Evolutionary conservation across 2,329 filamentous ascomycete species (phyloP), one percentile per base, ranked within the genome.

Genomic region (Fusarium sp.): DNA sequence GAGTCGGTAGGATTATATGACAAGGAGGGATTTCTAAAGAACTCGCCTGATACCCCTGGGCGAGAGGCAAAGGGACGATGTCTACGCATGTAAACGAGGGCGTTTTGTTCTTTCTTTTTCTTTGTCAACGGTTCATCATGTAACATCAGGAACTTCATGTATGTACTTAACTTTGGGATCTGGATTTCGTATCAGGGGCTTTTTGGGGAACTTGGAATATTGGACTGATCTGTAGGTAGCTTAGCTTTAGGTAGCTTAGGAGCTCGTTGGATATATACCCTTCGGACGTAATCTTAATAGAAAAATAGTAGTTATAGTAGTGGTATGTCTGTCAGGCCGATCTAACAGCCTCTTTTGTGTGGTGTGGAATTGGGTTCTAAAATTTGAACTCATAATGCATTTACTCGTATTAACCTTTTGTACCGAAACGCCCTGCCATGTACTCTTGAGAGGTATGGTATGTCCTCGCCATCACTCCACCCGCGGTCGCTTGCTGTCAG

Each of bases 401-500:
- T 48, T 42, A 52, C 43, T 63, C 36, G 28, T 49, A 49, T 28
- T 54, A 39, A 53, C 44, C 34, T 45, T 63, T 62, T 65, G 28
- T 59, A 49, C 68, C 60, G 45, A 57, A 63, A 69, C 72, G 65
- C 57, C 69, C 75, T 71, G 71, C 72, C 52, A 59, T 63, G 45
- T 54, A 10, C 39, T 50, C 24, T 45, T 40, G 50, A 26, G 24
- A 55, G 48, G 31, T 38, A 44, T 48, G n/a, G 18, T 50, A 6
- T 36, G n/a, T 26, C 18, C n/a, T 45, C 33, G 3, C 18, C 33
- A 11, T 71, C 74, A 84, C 52, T 86, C 85, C 4, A 83, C 82
- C 33, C 85, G 79, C 2, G 80, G 78, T 45, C 85, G 79, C 74
- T 87, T 87, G 69, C 73, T 85, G 52, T 86, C 84, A 3, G 78